These are phyloP conservation scores for Tubosaeta sp. DNA, from an alignment of 768 basidiomycete species.

Conservation along the genomic window DNA sequence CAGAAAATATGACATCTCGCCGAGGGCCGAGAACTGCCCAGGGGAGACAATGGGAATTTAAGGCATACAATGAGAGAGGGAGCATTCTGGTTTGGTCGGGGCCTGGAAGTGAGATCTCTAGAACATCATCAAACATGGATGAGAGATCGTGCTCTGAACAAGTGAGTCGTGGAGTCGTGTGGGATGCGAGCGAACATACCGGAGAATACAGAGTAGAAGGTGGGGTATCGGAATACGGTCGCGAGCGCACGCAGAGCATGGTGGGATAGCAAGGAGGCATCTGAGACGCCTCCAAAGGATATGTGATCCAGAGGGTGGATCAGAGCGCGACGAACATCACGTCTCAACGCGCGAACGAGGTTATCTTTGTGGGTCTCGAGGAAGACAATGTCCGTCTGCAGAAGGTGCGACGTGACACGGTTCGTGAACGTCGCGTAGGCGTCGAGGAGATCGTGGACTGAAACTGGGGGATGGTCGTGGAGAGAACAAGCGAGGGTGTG, in stretches of 20 bases:
- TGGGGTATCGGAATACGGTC: constrained; percentile 45
- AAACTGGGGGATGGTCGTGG: constrained; percentile 35
- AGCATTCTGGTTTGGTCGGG: constrained; percentile 42
- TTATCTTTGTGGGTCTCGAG: constrained; percentile 32
- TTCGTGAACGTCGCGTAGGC: constrained; percentile 52
- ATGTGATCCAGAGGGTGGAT: constrained; percentile 21
- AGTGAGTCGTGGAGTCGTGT: neutral
- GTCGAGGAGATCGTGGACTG: constrained; percentile 54
- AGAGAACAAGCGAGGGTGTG: constrained; percentile 46
- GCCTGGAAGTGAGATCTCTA: constrained; percentile 41
- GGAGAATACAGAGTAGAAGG: constrained; percentile 43
- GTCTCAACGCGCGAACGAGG: constrained; percentile 41
- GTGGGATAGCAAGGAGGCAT: constrained; percentile 46
- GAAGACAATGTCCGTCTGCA: constrained; percentile 6
- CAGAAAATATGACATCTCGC: constrained; percentile 30
- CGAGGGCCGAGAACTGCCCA: constrained; percentile 32
- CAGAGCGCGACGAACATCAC: constrained; percentile 49
- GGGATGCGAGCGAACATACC: constrained; percentile 36
- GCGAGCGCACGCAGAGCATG: constrained; percentile 50
- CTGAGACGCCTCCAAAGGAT: constrained; percentile 19
- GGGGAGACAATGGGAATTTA: constrained; percentile 49
- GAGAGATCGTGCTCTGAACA: constrained; percentile 41
- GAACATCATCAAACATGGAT: constrained; percentile 40
- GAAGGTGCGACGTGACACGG: constrained; percentile 33
- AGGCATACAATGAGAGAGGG: constrained; percentile 45